Evolutionary conservation across 2,329 filamentous ascomycete genomes (phyloP), one percentile per base, ranked within the genome.

Genomic region (Diaporthe caulivora): DNA sequence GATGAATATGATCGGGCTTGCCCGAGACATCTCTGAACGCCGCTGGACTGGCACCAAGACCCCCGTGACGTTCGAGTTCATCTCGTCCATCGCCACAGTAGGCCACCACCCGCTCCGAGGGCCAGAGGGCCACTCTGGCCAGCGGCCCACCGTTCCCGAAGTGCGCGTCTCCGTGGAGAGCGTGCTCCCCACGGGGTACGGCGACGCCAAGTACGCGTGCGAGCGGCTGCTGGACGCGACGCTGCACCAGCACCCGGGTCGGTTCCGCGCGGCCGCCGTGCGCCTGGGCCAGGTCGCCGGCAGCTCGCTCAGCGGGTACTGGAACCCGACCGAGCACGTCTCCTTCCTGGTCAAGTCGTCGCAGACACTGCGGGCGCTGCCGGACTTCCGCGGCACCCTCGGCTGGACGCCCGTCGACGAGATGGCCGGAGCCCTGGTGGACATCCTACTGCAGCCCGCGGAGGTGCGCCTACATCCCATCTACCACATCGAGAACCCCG

Each of bases 271-370:
- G 0, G 85, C 83, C 80, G 79, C 78, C 0, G 84, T 87, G 0
- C 83, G 88, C 0, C 80, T 85, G 0, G 89, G 86, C 0, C 89
- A 91, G 77, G 87, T 91, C 53, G 82, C 88, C 1, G 89, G 89
- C 0, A 87, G 84, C 0, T 83, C 77, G 3, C 81, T 71, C 0
- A 88, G 80, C 70, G 88, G 88, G 0, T 86, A 85, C 76, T 91
- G 89, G 89, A 91, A 90, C 75, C 80, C 84, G 0, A 80, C 81
- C 26, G 88, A 90, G 77, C 87, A 90, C 76, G 78, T 89, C 15
- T 76, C 81, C 0, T 87, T 87, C 75, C 71, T 90, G 40, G 76
- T 88, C 68, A 88, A 88, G 78, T 86, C 84, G 0, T 83, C 84
- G 0, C 86, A 89, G 76, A 85, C 83, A 0, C 75, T 89, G 0